A percentile compares a stretch with the other conserved stretches of the same genome.
Conservation (phyloP, 768 basidiomycete genomes). For the Boletus sensibilis region DNA sequence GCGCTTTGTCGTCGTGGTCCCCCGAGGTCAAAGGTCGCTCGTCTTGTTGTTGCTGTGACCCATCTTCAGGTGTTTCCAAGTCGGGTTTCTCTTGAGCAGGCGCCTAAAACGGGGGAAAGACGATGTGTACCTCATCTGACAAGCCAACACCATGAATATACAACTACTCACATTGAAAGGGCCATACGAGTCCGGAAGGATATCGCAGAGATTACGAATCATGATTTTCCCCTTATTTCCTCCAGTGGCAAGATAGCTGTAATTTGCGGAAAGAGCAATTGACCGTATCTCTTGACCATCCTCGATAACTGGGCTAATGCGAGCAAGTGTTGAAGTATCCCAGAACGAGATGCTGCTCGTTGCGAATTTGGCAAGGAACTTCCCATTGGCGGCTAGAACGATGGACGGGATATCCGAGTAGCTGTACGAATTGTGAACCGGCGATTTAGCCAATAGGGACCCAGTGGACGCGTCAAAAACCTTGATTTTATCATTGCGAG, state of each 20-base stretch:
- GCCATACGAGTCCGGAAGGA: conserved; percentile 3
- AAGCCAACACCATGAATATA: not conserved
- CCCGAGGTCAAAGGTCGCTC: not conserved
- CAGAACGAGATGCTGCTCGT: not conserved
- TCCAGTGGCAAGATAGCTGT: not conserved
- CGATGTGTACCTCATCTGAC: not conserved
- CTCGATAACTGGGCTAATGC: not conserved
- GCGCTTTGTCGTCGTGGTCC: too few relatives aligned
- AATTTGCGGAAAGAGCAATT: not conserved
- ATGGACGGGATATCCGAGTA: not conserved
- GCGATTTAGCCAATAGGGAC: not conserved
- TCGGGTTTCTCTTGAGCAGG: too few relatives aligned
- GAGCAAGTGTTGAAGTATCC: not conserved
- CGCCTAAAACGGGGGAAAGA: not conserved
- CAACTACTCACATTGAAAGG: not conserved
- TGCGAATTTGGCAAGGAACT: not conserved
- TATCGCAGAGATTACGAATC: not conserved
- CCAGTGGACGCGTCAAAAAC: not conserved
- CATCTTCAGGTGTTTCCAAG: not conserved
- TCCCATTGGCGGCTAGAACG: not conserved
- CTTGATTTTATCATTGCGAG: not conserved
- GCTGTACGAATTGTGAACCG: not conserved
- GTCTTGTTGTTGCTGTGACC: not conserved
- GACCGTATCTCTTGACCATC: not conserved
- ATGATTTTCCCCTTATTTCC: not conserved